phyloP scores from a whole-genome alignment of 768 basidiomycete species.

The Trametes sanguinea region DNA sequence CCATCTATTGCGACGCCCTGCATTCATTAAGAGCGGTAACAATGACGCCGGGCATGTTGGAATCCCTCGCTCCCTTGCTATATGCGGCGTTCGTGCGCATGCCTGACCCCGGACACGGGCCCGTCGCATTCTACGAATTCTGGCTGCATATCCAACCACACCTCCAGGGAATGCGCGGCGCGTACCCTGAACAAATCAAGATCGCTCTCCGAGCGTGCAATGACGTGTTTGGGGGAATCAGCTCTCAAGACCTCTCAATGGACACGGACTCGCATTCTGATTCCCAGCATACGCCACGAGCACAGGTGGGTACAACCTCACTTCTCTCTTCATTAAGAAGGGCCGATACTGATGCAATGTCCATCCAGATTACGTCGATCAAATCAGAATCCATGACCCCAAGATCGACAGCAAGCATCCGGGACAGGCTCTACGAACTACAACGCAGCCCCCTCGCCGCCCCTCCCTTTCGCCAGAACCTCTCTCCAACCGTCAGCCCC shows the following conservation, averaged over 20 bases:
- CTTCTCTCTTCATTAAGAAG: neutral
- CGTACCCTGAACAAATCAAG: slow-evolving; percentile 46
- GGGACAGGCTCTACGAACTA: neutral
- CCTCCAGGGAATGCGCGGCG: neutral
- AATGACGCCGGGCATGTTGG: slow-evolving; percentile 44
- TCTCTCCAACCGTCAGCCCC: neutral
- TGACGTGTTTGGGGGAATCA: slow-evolving; percentile 47
- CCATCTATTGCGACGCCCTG: slow-evolving; percentile 49
- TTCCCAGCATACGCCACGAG: neutral
- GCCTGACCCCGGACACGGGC: slow-evolving; percentile 49
- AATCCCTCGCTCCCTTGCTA: slow-evolving; percentile 47
- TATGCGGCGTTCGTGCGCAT: slow-evolving; percentile 52
- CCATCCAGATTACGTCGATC: neutral
- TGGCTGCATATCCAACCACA: slow-evolving; percentile 48
- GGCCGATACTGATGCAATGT: neutral
- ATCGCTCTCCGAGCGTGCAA: slow-evolving; percentile 48
- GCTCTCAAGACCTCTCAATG: slow-evolving; percentile 46
- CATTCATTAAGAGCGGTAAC: slow-evolving; percentile 40
- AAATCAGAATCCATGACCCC: neutral
- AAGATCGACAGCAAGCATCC: neutral
- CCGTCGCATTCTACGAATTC: slow-evolving; percentile 54
- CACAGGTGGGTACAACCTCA: neutral
- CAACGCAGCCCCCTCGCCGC: neutral
- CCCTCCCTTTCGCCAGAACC: neutral
- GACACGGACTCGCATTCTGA: slow-evolving; percentile 20